phyloP scores from a whole-genome alignment of 768 basidiomycete genomes.

The Psilocybe sp. region DNA sequence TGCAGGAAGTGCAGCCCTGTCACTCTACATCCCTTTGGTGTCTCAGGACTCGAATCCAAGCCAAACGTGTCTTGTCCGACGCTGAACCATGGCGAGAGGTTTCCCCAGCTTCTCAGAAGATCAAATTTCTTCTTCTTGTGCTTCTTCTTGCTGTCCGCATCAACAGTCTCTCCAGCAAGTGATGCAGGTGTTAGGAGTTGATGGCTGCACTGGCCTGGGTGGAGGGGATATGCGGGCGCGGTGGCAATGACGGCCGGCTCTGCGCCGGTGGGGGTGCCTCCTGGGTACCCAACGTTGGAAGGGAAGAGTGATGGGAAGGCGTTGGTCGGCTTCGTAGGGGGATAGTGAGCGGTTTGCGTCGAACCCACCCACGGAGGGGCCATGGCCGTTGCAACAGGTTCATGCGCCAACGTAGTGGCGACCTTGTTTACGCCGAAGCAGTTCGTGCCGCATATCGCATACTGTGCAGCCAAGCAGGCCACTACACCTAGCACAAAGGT shows the following conservation, averaged over 20 bases:
- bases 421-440: conserved; percentile 28
- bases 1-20: conserved; percentile 80
- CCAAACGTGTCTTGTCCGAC: conserved; percentile 66
- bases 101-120: conserved; percentile 79
- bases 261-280: conserved; percentile 76
- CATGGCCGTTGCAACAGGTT: conserved; percentile 29
- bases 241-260: conserved; percentile 72
- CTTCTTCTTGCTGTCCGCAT: conserved; percentile 13
- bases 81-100: conserved; percentile 84
- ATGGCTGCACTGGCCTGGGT: conserved; percentile 57
- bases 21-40: conserved; percentile 66
- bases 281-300: conserved; percentile 72
- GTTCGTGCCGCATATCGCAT: conserved; percentile 39
- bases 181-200: conserved; percentile 54
- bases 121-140: conserved; percentile 46
- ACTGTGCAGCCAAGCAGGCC: conserved; percentile 49
- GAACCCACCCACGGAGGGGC: conserved; percentile 74
- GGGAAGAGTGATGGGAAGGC: conserved; percentile 72
- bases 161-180: conserved; percentile 19
- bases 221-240: conserved; percentile 75
- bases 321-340: conserved; percentile 74
- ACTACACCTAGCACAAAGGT: conserved; percentile 56
- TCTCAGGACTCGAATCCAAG: conserved; percentile 64
- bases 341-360: conserved; percentile 64
- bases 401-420: conserved; percentile 3